Evolutionary conservation across 208 protist genomes (phyloP), one percentile per base, ranked within the genome.

Genomic region (Lotmaria passim): DNA sequence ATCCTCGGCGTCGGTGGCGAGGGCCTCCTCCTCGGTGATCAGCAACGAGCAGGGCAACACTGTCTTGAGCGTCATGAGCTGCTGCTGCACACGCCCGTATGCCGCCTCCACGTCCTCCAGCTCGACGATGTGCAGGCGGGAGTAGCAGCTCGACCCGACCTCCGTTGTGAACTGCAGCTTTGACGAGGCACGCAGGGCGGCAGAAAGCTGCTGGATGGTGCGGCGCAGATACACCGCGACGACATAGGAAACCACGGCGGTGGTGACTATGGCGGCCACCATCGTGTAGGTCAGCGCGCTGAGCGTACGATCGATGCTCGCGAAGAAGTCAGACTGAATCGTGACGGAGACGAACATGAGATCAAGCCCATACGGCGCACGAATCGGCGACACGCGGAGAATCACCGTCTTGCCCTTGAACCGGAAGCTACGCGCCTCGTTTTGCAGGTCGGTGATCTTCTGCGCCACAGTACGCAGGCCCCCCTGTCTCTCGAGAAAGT

Each of bases 11-110:
- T 60, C 57, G 7, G 28, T n/a, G 59, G 39, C 50, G 12, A 46
- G 19, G 24, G 19, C 47, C 4, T 38, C 52, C 17, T 41, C 57
- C 28, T 36, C 58, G n/a, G 23, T n/a, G 3, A 78, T 44, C 2
- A 78, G 62, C 24, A 78, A 52, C 33, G 62, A 28, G 11, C 72
- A 60, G 6, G 72, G 72, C 31, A 78, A 33, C 0, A 63, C 26
- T 7, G 64, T 66, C 51, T 78, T 78, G 24, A 78, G 58, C 12
- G 39, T 33, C 47, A 78, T 71, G 4, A 78, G 64, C 34, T 72
- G 61, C 41, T 62, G 57, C 51, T 78, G 72, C 65, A 78, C 50
- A 4, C 30, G 60, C 44, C 38, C 55, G 61, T 76, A 76, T 3
- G 62, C 53, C 19, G 47, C 7, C 62, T 64, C 39, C 17, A 76